A percentile compares a stretch with the other conserved stretches of the same genome.
Evolutionary conservation across 176 grass and related monocot species (phyloP).

Genomic region (Chloris gayana): DNA sequence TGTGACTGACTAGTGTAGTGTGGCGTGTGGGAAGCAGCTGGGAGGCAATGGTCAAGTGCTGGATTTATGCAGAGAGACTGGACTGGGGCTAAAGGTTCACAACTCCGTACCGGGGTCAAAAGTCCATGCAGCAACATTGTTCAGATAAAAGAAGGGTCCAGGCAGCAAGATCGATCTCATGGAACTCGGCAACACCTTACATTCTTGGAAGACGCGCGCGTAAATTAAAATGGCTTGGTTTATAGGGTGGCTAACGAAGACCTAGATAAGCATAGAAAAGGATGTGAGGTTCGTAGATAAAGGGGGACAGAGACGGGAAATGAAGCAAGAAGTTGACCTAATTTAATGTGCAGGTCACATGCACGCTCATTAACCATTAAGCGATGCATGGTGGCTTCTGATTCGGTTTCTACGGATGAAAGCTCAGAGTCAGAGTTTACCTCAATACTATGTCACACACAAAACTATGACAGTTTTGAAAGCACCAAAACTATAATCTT

Average conservation of each 20-base stretch:
- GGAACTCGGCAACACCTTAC: slow-evolving; percentile 14
- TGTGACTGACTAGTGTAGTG: neutral
- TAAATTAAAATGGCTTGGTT: too few relatives aligned
- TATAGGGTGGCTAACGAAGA: slow-evolving; percentile 37
- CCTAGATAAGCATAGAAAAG: slow-evolving; percentile 33
- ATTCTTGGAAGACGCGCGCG: slow-evolving; percentile 38
- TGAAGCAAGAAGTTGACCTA: slow-evolving; percentile 43
- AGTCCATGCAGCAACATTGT: neutral
- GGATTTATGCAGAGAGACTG: slow-evolving; percentile 30
- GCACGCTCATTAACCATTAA: too few relatives aligned
- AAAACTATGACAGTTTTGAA: too few relatives aligned
- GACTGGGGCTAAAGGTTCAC: neutral
- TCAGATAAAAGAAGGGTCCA: neutral
- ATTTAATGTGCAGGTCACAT: slow-evolving; percentile 36
- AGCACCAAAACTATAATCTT: too few relatives aligned
- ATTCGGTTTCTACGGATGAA: neutral
- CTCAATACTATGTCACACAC: too few relatives aligned
- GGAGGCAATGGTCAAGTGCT: slow-evolving; percentile 39
- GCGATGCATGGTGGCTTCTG: neutral
- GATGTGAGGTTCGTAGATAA: neutral
- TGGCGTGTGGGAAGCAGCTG: slow-evolving; percentile 6
- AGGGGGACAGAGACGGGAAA: neutral
- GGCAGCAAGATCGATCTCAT: slow-evolving; percentile 31
- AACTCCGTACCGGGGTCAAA: slow-evolving; percentile 38
- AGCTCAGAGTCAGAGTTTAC: too few relatives aligned